These are phyloP conservation scores for Chaetomium sp. DNA, from an alignment of 2,329 filamentous ascomycete genomes.

Conservation along the genomic window DNA sequence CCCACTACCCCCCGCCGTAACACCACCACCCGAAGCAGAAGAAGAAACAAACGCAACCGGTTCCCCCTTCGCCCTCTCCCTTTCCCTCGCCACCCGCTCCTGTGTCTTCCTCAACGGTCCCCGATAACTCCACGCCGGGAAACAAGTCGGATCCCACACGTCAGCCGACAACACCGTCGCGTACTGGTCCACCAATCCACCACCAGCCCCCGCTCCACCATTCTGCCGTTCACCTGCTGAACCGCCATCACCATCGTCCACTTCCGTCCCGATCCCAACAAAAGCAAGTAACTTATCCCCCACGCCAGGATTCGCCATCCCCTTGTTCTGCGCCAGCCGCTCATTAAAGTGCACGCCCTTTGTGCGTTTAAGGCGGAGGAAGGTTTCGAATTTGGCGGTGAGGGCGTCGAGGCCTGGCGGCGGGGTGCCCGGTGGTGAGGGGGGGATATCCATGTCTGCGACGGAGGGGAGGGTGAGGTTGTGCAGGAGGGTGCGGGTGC, in stretches of 20 bases:
- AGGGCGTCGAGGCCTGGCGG: slow-evolving; percentile 32
- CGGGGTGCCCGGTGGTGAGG: slow-evolving; percentile 59
- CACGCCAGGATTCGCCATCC: slow-evolving; percentile 65
- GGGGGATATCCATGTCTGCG: slow-evolving; percentile 67
- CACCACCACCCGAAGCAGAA: slow-evolving; percentile 33
- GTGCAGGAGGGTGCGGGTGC: slow-evolving; percentile 57
- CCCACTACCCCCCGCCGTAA: slow-evolving; percentile 20
- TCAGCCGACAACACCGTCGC: slow-evolving; percentile 51
- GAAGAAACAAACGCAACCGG: slow-evolving; percentile 45
- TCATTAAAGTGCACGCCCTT: slow-evolving; percentile 73
- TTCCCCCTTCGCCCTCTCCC: slow-evolving; percentile 38
- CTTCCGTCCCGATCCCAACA: slow-evolving; percentile 40
- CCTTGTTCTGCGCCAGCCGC: slow-evolving; percentile 59
- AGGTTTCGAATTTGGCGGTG: slow-evolving; percentile 64
- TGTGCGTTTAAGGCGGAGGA: slow-evolving; percentile 65
- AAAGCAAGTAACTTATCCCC: slow-evolving; percentile 68
- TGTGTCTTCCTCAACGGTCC: slow-evolving; percentile 45
- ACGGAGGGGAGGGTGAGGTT: slow-evolving; percentile 67
- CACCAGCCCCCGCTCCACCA: slow-evolving; percentile 21
- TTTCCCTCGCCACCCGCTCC: slow-evolving; percentile 39
- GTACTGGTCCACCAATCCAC: slow-evolving; percentile 50
- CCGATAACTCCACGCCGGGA: slow-evolving; percentile 50
- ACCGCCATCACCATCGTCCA: slow-evolving; percentile 36
- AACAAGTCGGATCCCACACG: slow-evolving; percentile 51
- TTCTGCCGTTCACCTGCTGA: slow-evolving; percentile 12